phyloP scores from a whole-genome alignment of 106 monocot species.

The Dendrobium huoshanense region DNA sequence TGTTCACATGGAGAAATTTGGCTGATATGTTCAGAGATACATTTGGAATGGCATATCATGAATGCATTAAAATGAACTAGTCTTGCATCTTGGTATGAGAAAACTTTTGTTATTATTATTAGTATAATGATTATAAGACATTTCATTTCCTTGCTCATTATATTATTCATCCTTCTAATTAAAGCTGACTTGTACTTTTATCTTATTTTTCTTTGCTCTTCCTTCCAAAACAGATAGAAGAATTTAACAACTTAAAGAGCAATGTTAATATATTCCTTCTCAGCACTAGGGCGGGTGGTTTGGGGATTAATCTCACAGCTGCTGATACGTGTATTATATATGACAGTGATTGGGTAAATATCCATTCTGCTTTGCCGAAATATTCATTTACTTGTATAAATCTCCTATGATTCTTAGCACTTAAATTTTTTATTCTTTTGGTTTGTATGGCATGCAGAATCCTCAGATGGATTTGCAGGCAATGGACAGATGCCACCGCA shows the following conservation, averaged over 20 bases:
- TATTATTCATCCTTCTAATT: no score
- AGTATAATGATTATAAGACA: no score
- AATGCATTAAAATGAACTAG: no score
- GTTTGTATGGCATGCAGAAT: constrained; percentile 47
- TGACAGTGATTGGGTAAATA: constrained; percentile 97
- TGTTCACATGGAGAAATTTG: no score
- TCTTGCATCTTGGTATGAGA: no score
- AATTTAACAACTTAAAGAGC: constrained; percentile 74
- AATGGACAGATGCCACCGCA: constrained; percentile 98
- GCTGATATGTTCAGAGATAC: no score
- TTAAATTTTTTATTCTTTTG: background rate
- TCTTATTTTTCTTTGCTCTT: no score
- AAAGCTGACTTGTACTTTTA: no score
- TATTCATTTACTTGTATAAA: constrained; percentile 6
- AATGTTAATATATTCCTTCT: constrained; percentile 63
- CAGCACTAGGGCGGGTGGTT: constrained; percentile 91
- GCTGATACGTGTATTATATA: constrained; percentile 99
- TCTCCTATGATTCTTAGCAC: background rate
- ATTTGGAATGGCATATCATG: no score
- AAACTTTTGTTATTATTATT: no score
- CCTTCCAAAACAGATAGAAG: constrained; percentile 51
- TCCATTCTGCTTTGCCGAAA: background rate
- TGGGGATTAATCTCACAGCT: constrained; percentile 93
- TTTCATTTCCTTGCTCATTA: no score
- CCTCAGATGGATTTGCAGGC: constrained; percentile 99